phyloP scores from a whole-genome alignment of 257 asterid genomes.

The Lavandula angustifolia region DNA sequence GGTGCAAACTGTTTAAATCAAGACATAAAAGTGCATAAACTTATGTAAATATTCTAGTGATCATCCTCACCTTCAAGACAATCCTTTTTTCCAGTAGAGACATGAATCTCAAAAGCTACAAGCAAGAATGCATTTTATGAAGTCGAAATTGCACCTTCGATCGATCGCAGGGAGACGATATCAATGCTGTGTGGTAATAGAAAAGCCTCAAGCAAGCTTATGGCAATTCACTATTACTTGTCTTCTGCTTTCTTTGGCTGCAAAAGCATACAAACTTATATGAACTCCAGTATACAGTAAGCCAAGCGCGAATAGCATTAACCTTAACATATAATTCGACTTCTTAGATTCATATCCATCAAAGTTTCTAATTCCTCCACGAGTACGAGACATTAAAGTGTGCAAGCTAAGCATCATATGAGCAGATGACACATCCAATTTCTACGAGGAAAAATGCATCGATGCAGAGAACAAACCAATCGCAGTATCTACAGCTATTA shows the following conservation, averaged over 20 bases:
- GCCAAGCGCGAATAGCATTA: too few relatives aligned
- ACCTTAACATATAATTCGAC: background rate
- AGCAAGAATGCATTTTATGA: too few relatives aligned
- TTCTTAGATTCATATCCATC: constrained; percentile 9
- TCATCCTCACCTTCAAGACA: too few relatives aligned
- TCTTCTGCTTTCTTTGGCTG: constrained; percentile 81
- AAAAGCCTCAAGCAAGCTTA: background rate
- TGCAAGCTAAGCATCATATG: background rate
- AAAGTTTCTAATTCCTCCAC: background rate
- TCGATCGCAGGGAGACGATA: background rate
- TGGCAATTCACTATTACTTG: constrained; percentile 43
- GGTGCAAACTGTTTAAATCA: too few relatives aligned
- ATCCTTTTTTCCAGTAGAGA: too few relatives aligned
- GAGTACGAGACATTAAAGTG: background rate
- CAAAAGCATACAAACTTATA: constrained; percentile 19
- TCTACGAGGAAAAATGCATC: background rate
- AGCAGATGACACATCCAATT: background rate
- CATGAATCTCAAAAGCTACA: too few relatives aligned
- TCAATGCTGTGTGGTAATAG: constrained; percentile 17
- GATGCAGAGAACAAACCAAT: background rate
- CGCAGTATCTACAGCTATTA: background rate
- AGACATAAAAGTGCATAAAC: too few relatives aligned
- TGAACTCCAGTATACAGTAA: background rate
- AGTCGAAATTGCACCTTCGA: too few relatives aligned
- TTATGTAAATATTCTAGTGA: too few relatives aligned